These are phyloP conservation scores for Penicillium lividum DNA, from an alignment of 495 filamentous ascomycete species.

Conservation along the genomic window DNA sequence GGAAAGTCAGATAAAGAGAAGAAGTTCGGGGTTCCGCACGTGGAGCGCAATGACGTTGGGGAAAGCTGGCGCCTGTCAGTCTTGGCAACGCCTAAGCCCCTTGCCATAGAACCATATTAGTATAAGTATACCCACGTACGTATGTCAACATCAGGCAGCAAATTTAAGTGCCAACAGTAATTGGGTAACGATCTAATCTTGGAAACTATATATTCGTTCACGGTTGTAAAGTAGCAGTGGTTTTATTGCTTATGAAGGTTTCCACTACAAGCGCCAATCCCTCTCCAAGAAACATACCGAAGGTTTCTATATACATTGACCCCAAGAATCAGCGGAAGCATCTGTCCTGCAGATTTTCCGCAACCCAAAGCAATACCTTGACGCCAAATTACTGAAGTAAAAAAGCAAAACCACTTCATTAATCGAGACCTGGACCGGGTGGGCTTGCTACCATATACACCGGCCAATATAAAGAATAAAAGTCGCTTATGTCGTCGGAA, in stretches of 20 bases:
- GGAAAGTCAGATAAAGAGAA: slow-evolving; percentile 20
- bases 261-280: neutral
- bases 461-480: neutral
- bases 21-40: slow-evolving; percentile 18
- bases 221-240: neutral
- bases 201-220: neutral
- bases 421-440: neutral
- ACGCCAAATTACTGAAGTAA: neutral
- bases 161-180: neutral
- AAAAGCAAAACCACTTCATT: neutral
- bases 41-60: slow-evolving; percentile 41
- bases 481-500: neutral
- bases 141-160: neutral
- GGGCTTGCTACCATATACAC: slow-evolving; percentile 3
- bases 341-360: neutral
- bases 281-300: neutral
- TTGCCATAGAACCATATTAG: slow-evolving; percentile 5
- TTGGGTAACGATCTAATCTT: too few relatives aligned
- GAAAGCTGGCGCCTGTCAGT: slow-evolving; percentile 43
- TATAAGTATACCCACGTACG: neutral
- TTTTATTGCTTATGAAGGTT: neutral
- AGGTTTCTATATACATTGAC: neutral
- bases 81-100: slow-evolving; percentile 36
- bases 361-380: neutral
- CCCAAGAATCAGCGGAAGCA: neutral